Evolutionary conservation across 106 monocot species (phyloP), one percentile per base, ranked within the genome.

Genomic region (Narthecium ossifragum): DNA sequence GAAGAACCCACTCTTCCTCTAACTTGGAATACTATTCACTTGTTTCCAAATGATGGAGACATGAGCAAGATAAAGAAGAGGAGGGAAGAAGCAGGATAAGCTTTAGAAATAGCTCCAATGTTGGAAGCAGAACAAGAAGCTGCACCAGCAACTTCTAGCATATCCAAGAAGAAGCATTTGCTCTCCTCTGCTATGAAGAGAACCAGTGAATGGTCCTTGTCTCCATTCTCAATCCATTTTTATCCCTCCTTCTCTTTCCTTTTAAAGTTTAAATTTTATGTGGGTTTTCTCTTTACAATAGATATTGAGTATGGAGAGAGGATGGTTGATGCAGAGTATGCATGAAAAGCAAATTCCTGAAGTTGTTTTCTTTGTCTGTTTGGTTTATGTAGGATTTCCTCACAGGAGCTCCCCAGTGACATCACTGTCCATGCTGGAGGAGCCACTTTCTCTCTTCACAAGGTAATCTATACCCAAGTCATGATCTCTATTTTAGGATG

Each of bases 391-490:
- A 94, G 93, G 93, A 75, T 85, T 65, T 78, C 56, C 34, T 80
- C 89, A 6, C 85, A 89, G 64, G 83, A 94, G 34, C 30, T 75
- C 23, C 85, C 93, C 14, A 73, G 80, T 29, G 83, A 94, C 53
- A 66, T 89, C 58, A 80, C 72, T 3, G 48, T 94, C 56, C 70
- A 70, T 11, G 75, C 71, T 8, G 89, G 75, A 50, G 89, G 69
- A 45, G 31, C 62, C 21, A 58, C 41, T 47, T 94, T 94, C 71
- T 65, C 71, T 31, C 63, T 94, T 60, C 85, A 89, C 69, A 83
- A 80, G 93, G 93, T 94, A 67, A 68, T 45, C 26, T 5, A 52
- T 25, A 52, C 25, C 23, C 36, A 36, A 36, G 5, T 6, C 10
- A 36, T 36, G 10, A 36, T 6, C 10, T 36, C 36, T 36, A 36